phyloP scores from a whole-genome alignment of 2,329 filamentous ascomycete genomes.

The Elsinoe arachidis region DNA sequence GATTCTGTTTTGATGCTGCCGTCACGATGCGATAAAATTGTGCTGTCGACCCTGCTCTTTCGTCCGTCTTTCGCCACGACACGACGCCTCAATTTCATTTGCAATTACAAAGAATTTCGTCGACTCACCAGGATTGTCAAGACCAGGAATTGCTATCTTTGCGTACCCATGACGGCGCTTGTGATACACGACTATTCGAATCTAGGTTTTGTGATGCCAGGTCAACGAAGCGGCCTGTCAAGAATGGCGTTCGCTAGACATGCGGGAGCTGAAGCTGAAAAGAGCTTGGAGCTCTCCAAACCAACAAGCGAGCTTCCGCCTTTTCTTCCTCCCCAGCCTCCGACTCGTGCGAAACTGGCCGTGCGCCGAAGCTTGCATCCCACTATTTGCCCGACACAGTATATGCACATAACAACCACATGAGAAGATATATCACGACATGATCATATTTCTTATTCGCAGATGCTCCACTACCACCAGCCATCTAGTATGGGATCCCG shows the following conservation, averaged over 20 bases:
- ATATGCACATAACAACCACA: background rate
- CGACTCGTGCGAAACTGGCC: background rate
- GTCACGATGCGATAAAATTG: background rate
- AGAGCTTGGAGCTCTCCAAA: background rate
- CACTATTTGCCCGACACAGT: background rate
- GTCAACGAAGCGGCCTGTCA: constrained; percentile 5
- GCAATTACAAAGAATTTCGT: background rate
- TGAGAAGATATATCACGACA: background rate
- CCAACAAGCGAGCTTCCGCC: background rate
- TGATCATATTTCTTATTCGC: background rate
- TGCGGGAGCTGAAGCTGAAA: background rate
- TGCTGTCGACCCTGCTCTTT: background rate
- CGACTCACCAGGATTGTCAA: background rate
- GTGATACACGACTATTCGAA: background rate
- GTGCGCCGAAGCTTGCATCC: background rate
- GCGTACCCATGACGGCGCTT: background rate
- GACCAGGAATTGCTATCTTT: background rate
- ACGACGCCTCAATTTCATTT: background rate
- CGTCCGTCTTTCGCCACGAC: background rate
- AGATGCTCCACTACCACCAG: background rate
- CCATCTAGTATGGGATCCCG: constrained; percentile 75
- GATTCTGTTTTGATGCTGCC: background rate
- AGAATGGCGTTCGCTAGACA: background rate
- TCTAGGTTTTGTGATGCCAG: constrained; percentile 2
- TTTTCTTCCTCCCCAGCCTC: background rate